Evolutionary conservation across 768 basidiomycete genomes (phyloP).

Genomic region (Rhodotorula paludigena): DNA sequence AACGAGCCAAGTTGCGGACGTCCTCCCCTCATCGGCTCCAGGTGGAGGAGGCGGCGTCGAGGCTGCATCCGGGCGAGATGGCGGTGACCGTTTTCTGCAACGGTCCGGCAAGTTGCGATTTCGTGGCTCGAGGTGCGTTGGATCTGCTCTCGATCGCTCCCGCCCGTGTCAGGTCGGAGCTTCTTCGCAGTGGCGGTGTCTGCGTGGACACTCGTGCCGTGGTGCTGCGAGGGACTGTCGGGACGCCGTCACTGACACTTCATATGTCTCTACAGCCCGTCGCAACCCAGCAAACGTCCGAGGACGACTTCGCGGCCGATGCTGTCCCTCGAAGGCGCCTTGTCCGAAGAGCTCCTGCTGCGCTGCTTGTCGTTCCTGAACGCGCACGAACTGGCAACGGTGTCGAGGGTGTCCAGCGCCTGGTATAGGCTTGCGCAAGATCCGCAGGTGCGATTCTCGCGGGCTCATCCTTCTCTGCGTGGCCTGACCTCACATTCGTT

Average conservation of each 20-base stretch:
- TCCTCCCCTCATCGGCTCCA: not conserved
- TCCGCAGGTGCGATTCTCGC: slow-evolving; percentile 32
- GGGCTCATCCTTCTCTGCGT: not conserved
- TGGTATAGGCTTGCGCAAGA: slow-evolving; percentile 36
- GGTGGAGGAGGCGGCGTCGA: not conserved
- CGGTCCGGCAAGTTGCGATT: not conserved
- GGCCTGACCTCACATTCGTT: too few relatives aligned
- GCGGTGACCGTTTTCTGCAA: too few relatives aligned
- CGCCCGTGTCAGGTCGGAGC: too few relatives aligned
- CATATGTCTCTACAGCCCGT: not conserved
- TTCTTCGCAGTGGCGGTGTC: not conserved
- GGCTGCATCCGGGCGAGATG: too few relatives aligned
- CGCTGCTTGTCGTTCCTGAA: slow-evolving; percentile 26
- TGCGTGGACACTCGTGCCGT: too few relatives aligned
- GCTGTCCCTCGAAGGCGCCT: slow-evolving; percentile 28
- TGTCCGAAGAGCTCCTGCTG: slow-evolving; percentile 34
- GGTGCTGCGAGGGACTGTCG: not conserved
- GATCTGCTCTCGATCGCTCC: too few relatives aligned
- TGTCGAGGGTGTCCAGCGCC: slow-evolving; percentile 13
- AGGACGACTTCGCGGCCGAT: not conserved
- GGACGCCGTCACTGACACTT: not conserved
- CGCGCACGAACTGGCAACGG: slow-evolving; percentile 21
- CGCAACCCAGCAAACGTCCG: not conserved
- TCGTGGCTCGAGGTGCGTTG: too few relatives aligned
- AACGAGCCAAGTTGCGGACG: not conserved